These are phyloP conservation scores for Suillus variegatus DNA, from an alignment of 768 basidiomycete genomes.

Conservation along the genomic window DNA sequence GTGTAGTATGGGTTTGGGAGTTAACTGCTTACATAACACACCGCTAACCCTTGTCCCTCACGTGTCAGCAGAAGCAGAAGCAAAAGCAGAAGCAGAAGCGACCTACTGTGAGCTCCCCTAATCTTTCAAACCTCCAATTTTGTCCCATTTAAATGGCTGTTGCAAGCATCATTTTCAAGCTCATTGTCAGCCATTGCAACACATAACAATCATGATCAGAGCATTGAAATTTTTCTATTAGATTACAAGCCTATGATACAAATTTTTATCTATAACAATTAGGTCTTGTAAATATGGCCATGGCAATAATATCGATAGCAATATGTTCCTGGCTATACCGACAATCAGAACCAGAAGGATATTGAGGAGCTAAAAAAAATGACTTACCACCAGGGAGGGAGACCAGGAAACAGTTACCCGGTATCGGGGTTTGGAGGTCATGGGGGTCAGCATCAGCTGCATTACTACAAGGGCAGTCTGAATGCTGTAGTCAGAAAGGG, in stretches of 20 bases:
- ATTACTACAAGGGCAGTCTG: too few species aligned
- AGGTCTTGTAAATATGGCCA: background rate
- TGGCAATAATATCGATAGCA: background rate
- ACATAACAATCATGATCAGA: background rate
- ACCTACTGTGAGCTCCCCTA: too few species aligned
- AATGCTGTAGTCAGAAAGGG: too few species aligned
- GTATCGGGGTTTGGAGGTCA: too few species aligned
- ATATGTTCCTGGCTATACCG: background rate
- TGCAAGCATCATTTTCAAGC: constrained; percentile 1
- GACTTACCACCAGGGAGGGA: background rate
- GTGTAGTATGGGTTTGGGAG: too few species aligned
- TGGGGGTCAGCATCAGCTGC: too few species aligned
- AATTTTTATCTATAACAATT: background rate
- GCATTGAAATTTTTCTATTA: background rate
- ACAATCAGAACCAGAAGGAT: background rate
- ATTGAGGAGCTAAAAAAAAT: background rate
- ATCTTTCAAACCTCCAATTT: background rate
- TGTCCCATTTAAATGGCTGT: background rate
- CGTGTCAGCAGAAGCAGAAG: too few species aligned
- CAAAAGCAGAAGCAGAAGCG: too few species aligned
- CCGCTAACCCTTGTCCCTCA: too few species aligned
- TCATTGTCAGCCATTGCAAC: background rate
- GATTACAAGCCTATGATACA: background rate
- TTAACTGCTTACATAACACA: too few species aligned
- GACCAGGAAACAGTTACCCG: background rate